Conservation (phyloP, 306 rosid genomes). For the Dalbergia oliveri region DNA sequence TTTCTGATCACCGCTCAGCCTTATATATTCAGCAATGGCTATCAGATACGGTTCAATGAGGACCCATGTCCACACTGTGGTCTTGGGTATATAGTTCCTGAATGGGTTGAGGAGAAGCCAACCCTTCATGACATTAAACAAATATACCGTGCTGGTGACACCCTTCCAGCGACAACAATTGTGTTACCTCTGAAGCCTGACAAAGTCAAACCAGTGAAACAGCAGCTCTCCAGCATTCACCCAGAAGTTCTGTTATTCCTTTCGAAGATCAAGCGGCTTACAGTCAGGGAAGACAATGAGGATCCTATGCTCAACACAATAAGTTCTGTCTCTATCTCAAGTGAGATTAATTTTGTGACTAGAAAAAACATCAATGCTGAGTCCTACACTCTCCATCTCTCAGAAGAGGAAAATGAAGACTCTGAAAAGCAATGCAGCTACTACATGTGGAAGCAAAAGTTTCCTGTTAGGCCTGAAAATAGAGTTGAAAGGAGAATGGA, state of each 20-base stretch:
- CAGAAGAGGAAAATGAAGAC: constrained; percentile 47
- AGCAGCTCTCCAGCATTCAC: constrained; percentile 67
- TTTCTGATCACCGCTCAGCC: constrained; percentile 75
- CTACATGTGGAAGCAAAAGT: constrained; percentile 75
- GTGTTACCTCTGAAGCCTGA: constrained; percentile 70
- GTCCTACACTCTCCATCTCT: constrained; percentile 64
- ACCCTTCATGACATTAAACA: constrained; percentile 49
- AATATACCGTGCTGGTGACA: constrained; percentile 49
- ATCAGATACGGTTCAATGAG: constrained; percentile 77
- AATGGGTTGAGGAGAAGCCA: constrained; percentile 83
- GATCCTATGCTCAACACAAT: constrained; percentile 55
- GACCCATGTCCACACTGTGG: constrained; percentile 73
- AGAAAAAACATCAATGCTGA: constrained; percentile 67
- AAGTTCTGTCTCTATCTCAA: constrained; percentile 54
- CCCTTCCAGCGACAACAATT: constrained; percentile 63
- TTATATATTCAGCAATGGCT: constrained; percentile 81
- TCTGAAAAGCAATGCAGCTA: constrained; percentile 53
- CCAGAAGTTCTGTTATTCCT: constrained; percentile 68
- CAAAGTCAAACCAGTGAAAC: constrained; percentile 61
- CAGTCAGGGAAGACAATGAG: constrained; percentile 57
- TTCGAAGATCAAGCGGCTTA: constrained; percentile 61
- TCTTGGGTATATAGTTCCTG: constrained; percentile 86
- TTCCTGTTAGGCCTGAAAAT: constrained; percentile 57
- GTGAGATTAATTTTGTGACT: constrained; percentile 51
- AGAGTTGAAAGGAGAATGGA: constrained; percentile 64